Percentiles rank a stretch among this genome's conserved stretches.
Conservation (phyloP, 2,329 filamentous ascomycete species). For the Phyllosticta citribraziliensis region DNA sequence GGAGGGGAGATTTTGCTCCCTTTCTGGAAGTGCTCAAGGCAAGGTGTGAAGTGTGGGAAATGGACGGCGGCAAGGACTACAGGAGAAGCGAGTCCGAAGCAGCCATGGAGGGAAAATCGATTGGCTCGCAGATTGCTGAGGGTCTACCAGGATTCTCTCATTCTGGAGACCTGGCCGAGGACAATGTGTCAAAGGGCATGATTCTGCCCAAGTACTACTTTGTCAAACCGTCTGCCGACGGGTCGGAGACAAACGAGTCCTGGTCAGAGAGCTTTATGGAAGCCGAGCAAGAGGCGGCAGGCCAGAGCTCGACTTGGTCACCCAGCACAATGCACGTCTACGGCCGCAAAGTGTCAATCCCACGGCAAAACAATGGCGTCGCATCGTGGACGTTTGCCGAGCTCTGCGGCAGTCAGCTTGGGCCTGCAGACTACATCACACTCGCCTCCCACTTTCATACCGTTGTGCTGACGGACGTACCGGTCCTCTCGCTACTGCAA, state of each 20-base stretch:
- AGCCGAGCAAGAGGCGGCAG: constrained; percentile 1
- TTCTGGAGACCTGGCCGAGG: background rate
- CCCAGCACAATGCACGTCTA: constrained; percentile 46
- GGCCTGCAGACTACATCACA: constrained; percentile 74
- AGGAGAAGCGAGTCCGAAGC: constrained; percentile 40
- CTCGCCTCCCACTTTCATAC: constrained; percentile 73
- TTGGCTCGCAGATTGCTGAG: background rate
- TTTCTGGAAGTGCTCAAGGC: constrained; percentile 70
- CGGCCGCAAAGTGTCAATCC: constrained; percentile 52
- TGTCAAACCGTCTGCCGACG: constrained; percentile 19
- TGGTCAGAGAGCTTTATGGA: background rate
- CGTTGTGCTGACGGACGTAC: constrained; percentile 61
- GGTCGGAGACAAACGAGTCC: constrained; percentile 2
- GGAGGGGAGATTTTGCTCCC: constrained; percentile 60
- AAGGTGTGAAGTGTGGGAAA: constrained; percentile 75
- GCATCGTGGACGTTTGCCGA: constrained; percentile 59
- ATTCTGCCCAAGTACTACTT: constrained; percentile 26
- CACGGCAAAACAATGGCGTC: constrained; percentile 47
- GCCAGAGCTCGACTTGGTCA: constrained; percentile 26
- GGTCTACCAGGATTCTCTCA: background rate
- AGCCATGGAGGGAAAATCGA: background rate
- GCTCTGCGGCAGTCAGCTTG: constrained; percentile 55
- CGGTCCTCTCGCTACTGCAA: constrained; percentile 54
- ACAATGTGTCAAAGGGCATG: constrained; percentile 14
- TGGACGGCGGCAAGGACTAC: constrained; percentile 64